Base-by-base conservation (phyloP, 768 basidiomycete species). In the Hydnomerulius pinastri region DNA sequence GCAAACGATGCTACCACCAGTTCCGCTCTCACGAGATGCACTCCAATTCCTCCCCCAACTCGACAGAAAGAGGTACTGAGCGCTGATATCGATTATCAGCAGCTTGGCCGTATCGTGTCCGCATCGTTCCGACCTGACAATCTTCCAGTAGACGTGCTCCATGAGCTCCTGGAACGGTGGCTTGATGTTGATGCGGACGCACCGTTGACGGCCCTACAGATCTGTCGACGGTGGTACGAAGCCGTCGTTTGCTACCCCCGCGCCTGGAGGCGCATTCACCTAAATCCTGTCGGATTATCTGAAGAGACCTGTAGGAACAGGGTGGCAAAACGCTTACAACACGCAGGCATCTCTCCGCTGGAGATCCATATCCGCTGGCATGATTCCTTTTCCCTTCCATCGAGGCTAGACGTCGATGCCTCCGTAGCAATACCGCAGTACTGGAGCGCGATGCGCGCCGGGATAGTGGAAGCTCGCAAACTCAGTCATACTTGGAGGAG, bases 131-230 rank as follows among this genome's bases (percentile, higher is more conserved):
- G 13, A 13, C 13, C 33, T 13, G 33, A 4, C 5, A 35, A 35
- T 29, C 25, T 43, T 6, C 42, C 42, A 10, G 28, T 43, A 15
- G 42, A 43, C 25, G 25, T 43, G 21, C n/a, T 43, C 18, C 28
- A 43, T 27, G 42, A 43, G 42, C 23, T 43, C 24, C 42, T 43
- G 23, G 42, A 43, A 11, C 23, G 42, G 25, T 43, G 42, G 42
- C 6, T 29, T 17, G 42, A 21, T 11, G 25, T 43, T 24, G 42
- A 43, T 11, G 21, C 18, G 28, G 25, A 43, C 42, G 42, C 25
- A 4, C 25, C 42, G 42, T 43, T 21, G 42, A 43, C 25, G 11
- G 42, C 42, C 4, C 18, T 24, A 17, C 25, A 25, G 21, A 27
- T 43, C 28, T 43, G 42, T 25, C 8, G 42, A 11, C 42, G 28